Conservation (phyloP, 352 stramenopile genomes). For the Pythium brassicae region DNA sequence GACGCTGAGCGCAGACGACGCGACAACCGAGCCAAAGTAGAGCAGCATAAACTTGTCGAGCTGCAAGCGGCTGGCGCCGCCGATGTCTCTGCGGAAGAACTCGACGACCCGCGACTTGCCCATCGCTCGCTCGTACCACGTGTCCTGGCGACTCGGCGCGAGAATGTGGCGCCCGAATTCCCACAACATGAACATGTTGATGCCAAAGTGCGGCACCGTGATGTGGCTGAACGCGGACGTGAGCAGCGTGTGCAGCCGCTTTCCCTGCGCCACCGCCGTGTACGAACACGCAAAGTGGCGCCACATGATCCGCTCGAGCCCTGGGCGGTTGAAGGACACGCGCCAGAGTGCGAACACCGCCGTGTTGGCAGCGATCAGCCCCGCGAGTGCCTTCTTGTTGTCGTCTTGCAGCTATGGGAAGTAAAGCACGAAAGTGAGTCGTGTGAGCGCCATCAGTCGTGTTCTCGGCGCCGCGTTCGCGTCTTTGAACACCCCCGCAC, state of each 20-base stretch:
- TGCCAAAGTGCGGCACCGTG: constrained; percentile 70
- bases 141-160: constrained; percentile 32
- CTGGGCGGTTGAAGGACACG: constrained; percentile 38
- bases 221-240: constrained; percentile 84
- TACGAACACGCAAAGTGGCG: constrained; percentile 81
- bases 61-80: constrained; percentile 26
- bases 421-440: background rate
- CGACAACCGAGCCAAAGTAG: constrained; percentile 66
- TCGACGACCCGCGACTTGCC: constrained; percentile 44
- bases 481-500: background rate
- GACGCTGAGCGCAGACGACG: constrained; percentile 65
- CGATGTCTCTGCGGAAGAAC: constrained; percentile 25
- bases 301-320: constrained; percentile 75
- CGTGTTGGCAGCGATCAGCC: constrained; percentile 64
- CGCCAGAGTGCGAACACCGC: constrained; percentile 73
- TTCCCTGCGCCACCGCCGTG: constrained; percentile 55
- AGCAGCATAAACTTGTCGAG: constrained; percentile 65
- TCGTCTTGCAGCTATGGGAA: constrained; percentile 50
- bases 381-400: constrained; percentile 56
- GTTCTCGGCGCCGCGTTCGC: background rate
- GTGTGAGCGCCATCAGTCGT: background rate
- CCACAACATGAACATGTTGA: constrained; percentile 90
- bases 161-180: constrained; percentile 75
- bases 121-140: constrained; percentile 51
- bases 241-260: constrained; percentile 67